Base-by-base conservation (phyloP, 2,329 filamentous ascomycete genomes). In the Cladosporium sp. region DNA sequence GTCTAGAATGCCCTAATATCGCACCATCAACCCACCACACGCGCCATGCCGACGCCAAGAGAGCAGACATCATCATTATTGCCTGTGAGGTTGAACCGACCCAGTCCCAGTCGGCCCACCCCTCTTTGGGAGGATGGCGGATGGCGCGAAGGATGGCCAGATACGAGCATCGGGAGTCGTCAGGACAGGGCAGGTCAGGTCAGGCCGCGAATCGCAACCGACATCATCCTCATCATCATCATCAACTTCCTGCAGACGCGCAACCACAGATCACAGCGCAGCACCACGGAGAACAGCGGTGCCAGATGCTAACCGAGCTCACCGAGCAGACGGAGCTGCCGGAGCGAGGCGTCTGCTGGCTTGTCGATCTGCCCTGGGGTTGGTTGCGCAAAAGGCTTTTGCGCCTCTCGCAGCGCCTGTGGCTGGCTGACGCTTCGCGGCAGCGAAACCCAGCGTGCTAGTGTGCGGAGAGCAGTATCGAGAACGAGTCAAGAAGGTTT, bases 391-490 rank as follows among this genome's bases (percentile, higher is more conserved):
- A 31, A 63, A 33, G 59, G 50, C 21, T 56, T 35, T 52, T n/a
- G 37, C 56, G 14, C 29, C 52, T 62, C 40, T 46, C 40, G n/a
- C 35, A 46, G 59, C 61, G 50, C 61, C 55, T 56, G 61, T 63
- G 61, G 50, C 61, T 63, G 61, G 61, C 61, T 63, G 61, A 56
- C 61, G 35, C 40, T 46, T 46, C 40, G n/a, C 40, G 40, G 40
- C 40, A 44, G 16, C 16, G 40, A 8, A 44, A 44, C 6, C 18
- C 40, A n/a, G 18, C 18, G 40, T 44, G 40, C 40, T 44, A 44
- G 40, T 44, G 40, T n/a, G n/a, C n/a, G 40, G 40, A 21, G n/a
- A 21, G n/a, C n/a, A 10, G n/a, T 12, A 46, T 46, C n/a, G 14
- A 11, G 40, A 46, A 46, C 40, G 40, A 46, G 40, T 46, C 40